Base-by-base conservation (phyloP, 2,329 filamentous ascomycete genomes). In the Davidsoniella australis region DNA sequence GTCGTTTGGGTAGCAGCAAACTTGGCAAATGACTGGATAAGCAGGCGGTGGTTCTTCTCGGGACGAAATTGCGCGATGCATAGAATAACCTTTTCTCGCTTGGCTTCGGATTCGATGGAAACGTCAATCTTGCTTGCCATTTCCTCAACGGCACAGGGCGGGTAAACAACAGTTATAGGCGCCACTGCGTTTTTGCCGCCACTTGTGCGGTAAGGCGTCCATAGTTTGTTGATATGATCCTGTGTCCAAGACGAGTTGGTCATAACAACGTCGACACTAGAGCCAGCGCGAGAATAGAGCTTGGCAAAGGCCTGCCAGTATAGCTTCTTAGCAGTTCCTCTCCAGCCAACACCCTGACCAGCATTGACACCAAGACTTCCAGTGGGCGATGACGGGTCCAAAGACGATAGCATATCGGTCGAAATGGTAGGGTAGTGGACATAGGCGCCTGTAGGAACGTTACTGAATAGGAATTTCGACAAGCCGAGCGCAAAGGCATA, bases 401-500 rank as follows among this genome's bases (percentile, higher is more conserved):
- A 76, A 16, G 85, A 89, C 18, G 78, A 74, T 3, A 98, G 76
- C 91, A 98, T 98, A 59, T 98, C 91, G 46, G 87, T 98, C 2
- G 88, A 95, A 48, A 98, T 98, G 50, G 89, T 96, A 1, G 91
- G 91, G 61, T 96, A 98, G 66, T 98, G 91, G 1, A 96, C 88
- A 61, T 98, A 98, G 47, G 91, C 88, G 42, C 77, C 87, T 0
- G 87, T 95, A 0, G 89, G 85, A 1, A 95, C 75, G 36, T 67
- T 64, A 0, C 75, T 82, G 60, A 96, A 96, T 20, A 96, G 70
- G 55, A 83, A 73, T 60, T 87, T 91, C 63, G 73, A 83, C 2
- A 95, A 70, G 7, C 85, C 86, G 9, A 94, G 74, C 0, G 84
- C 76, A 61, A 96, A 98, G 23, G 89, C 87, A 60, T 95, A 98